Conservation (phyloP, 208 protist genomes). For the Leishmania mexicana region DNA sequence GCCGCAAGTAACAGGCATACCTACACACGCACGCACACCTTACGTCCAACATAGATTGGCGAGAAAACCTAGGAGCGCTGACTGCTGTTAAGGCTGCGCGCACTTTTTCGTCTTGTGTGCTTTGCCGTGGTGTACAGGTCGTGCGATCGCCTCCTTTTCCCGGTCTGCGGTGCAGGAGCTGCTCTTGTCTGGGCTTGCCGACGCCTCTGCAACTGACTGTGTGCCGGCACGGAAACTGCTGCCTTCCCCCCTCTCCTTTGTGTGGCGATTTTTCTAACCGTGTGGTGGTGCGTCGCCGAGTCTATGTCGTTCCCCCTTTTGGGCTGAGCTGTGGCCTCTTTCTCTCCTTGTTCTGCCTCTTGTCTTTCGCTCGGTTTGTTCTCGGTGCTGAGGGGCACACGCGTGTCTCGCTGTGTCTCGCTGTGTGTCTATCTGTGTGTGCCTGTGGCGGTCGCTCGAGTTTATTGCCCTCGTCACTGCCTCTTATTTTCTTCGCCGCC, state of each 20-base stretch:
- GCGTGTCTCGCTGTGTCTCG: not conserved
- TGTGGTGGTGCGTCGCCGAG: not conserved
- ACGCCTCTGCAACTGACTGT: not conserved
- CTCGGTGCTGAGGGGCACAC: not conserved
- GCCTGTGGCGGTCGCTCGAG: not conserved
- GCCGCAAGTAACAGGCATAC: not conserved
- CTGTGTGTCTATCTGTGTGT: not conserved
- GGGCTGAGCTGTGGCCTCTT: not conserved
- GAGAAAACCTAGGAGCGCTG: not conserved
- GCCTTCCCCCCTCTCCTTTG: not conserved
- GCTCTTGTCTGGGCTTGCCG: not conserved
- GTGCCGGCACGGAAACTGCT: not conserved
- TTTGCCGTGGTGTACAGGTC: not conserved
- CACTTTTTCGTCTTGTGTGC: not conserved
- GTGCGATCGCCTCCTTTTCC: not conserved
- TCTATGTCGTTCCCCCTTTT: not conserved
- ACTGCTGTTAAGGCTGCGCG: not conserved
- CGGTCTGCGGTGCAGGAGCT: not conserved
- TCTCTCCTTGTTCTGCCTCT: not conserved
- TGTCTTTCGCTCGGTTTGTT: not conserved
- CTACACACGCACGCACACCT: not conserved
- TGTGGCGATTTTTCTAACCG: not conserved
- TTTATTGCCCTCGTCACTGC: not conserved
- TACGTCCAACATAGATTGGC: not conserved
- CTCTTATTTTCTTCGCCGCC: not conserved